Evolutionary conservation across 2,329 filamentous ascomycete species (phyloP).

Genomic region (Colletotrichum horii): DNA sequence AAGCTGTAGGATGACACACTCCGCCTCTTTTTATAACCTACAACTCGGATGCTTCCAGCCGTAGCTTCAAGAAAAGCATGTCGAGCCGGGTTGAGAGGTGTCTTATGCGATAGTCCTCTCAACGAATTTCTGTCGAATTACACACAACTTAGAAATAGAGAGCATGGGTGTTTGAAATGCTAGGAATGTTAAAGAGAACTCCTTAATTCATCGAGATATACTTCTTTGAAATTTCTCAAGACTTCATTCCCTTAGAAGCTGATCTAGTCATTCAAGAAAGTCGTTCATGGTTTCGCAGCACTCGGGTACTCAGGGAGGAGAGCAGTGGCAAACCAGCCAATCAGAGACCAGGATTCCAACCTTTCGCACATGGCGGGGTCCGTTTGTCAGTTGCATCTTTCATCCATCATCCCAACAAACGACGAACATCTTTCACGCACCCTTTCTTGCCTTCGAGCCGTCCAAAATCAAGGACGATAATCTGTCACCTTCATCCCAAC

Average conservation of each 20-base stretch:
- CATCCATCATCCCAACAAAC: background rate
- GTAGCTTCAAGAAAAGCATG: background rate
- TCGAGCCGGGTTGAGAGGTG: background rate
- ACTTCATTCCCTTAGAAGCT: background rate
- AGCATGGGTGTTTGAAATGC: background rate
- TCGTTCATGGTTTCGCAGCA: background rate
- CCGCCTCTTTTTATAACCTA: background rate
- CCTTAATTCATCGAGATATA: too few species aligned
- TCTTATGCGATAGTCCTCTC: background rate
- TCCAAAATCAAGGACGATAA: background rate
- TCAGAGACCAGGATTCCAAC: background rate
- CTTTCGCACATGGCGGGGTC: background rate
- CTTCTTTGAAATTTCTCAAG: background rate
- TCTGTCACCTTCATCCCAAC: background rate
- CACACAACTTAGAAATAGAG: background rate
- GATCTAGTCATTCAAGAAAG: background rate
- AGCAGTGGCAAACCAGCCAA: background rate
- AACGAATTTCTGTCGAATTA: background rate
- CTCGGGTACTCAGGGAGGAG: background rate
- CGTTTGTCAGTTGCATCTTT: background rate
- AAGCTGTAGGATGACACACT: background rate
- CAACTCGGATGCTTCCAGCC: background rate
- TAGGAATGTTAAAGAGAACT: rapidly evolving
- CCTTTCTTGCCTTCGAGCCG: background rate
- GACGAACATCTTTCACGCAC: background rate